A percentile compares a stretch with the other conserved stretches of the same genome.
These are phyloP conservation scores for Eucalyptus tenuipes DNA, from an alignment of 345 rosid genomes.

Conservation along the genomic window DNA sequence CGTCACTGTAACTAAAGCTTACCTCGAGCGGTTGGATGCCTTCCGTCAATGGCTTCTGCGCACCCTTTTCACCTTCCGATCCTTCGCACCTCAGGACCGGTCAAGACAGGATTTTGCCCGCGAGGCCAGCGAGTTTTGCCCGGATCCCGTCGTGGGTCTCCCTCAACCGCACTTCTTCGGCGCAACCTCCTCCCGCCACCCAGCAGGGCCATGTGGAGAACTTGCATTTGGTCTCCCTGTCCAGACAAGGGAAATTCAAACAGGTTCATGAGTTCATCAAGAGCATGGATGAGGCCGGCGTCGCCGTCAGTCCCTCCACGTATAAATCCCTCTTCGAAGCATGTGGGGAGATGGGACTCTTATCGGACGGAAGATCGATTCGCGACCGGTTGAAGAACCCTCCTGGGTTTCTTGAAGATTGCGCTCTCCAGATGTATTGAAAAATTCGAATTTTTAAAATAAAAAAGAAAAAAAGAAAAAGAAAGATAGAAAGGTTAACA, in stretches of 20 bases:
- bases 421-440: too few species aligned
- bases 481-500: too few species aligned
- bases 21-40: not conserved
- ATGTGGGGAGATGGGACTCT: slow-evolving; percentile 25
- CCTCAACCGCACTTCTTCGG: slow-evolving; percentile 21
- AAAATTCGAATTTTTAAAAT: accelerated
- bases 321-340: slow-evolving; percentile 32
- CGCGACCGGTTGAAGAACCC: too few species aligned
- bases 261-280: slow-evolving; percentile 49
- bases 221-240: slow-evolving; percentile 39
- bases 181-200: not conserved
- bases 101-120: not conserved
- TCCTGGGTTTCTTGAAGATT: too few species aligned
- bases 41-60: not conserved
- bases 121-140: slow-evolving; percentile 22
- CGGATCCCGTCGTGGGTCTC: slow-evolving; percentile 28
- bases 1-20: not conserved
- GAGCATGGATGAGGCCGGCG: slow-evolving; percentile 42
- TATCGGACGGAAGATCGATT: not conserved
- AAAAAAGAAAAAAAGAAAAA: too few species aligned
- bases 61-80: not conserved
- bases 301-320: slow-evolving; percentile 20
- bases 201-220: slow-evolving; percentile 41
- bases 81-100: not conserved
- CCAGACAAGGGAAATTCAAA: slow-evolving; percentile 43